Conservation (phyloP, 2,329 filamentous ascomycete species). For the Teratosphaeria viscida region DNA sequence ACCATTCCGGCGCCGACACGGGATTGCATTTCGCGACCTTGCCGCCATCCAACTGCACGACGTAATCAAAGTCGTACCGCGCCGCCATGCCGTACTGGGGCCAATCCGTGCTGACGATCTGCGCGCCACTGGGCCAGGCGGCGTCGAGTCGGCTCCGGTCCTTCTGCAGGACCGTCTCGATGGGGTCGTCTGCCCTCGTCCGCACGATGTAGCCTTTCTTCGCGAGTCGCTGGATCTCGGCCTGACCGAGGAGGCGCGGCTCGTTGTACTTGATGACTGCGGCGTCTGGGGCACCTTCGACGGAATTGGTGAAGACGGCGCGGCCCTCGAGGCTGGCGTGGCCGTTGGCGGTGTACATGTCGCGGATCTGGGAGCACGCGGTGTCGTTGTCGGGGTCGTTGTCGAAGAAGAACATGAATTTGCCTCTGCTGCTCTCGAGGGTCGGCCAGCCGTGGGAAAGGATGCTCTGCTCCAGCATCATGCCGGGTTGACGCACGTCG, state of each 20-base stretch:
- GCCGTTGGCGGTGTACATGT: conserved; percentile 29
- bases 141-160: conserved; percentile 34
- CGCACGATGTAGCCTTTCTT: conserved; percentile 40
- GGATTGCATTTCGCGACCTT: conserved; percentile 30
- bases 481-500: conserved; percentile 31
- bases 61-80: conserved; percentile 40
- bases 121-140: conserved; percentile 39
- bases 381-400: conserved; percentile 31
- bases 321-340: conserved; percentile 33
- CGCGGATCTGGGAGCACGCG: conserved; percentile 21
- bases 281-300: conserved; percentile 35
- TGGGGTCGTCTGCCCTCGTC: conserved; percentile 38
- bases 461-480: conserved; percentile 39
- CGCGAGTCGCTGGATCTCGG: conserved; percentile 36
- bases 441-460: conserved; percentile 41
- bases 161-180: conserved; percentile 32
- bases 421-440: conserved; percentile 34
- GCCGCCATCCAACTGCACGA: conserved; percentile 22
- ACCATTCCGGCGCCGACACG: conserved; percentile 26
- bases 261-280: conserved; percentile 44
- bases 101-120: conserved; percentile 42
- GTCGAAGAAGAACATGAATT: conserved; percentile 43
- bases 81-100: conserved; percentile 38
- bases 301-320: conserved; percentile 40
- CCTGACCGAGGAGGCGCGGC: conserved; percentile 22